These are phyloP conservation scores for Pisolithus sp. DNA, from an alignment of 768 basidiomycete genomes.

Conservation along the genomic window DNA sequence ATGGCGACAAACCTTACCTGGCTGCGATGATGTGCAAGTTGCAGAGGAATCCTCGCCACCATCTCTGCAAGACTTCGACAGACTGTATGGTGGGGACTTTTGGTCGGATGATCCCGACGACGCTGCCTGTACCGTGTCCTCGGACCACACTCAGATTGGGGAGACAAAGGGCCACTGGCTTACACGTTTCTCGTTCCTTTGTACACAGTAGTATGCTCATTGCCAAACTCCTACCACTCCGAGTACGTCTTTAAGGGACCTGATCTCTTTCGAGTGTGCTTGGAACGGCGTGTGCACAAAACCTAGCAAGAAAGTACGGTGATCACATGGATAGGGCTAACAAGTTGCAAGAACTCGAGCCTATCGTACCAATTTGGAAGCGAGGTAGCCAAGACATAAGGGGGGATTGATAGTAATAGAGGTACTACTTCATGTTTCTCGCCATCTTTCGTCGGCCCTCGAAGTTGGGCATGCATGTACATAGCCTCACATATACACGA, in stretches of 20 bases:
- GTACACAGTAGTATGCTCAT: background rate
- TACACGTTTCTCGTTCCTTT: slow-evolving; percentile 5
- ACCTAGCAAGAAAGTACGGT: slow-evolving; percentile 53
- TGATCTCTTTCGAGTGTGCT: slow-evolving; percentile 40
- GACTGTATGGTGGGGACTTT: background rate
- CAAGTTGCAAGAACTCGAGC: too few species aligned
- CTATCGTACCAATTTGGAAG: too few species aligned
- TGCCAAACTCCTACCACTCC: background rate
- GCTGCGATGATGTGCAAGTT: slow-evolving; percentile 4
- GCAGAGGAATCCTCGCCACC: background rate
- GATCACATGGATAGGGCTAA: slow-evolving; percentile 4
- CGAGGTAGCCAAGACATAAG: too few species aligned
- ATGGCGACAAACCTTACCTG: slow-evolving; percentile 26
- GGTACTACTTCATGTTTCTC: too few species aligned
- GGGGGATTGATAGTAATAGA: too few species aligned
- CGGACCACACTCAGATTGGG: slow-evolving; percentile 27
- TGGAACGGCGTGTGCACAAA: slow-evolving; percentile 56
- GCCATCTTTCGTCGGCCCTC: too few species aligned
- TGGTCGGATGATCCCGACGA: slow-evolving; percentile 19
- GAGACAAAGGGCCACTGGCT: slow-evolving; percentile 28
- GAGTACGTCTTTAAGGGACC: slow-evolving; percentile 4
- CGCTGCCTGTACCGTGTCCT: slow-evolving; percentile 21
- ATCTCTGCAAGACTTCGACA: background rate
- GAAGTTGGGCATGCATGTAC: too few species aligned
- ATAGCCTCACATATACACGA: too few species aligned